Evolutionary conservation across 345 rosid genomes (phyloP).

Genomic region (Boechera retrofracta): DNA sequence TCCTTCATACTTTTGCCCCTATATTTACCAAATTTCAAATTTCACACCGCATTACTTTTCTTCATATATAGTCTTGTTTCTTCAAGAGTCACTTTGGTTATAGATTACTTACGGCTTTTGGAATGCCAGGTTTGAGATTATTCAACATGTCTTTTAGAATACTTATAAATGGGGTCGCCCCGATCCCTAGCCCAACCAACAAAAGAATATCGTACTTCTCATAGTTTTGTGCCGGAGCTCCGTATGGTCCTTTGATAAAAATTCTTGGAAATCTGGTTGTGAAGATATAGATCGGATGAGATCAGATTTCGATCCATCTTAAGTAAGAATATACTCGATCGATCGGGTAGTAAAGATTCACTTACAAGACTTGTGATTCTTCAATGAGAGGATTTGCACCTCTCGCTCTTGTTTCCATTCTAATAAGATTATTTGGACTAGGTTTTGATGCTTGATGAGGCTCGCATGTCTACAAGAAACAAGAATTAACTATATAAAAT

Average conservation of each 20-base stretch:
- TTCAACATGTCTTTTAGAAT: constrained; percentile 81
- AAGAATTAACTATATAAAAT: neutral
- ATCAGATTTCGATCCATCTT: neutral
- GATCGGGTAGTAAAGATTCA: neutral
- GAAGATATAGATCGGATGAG: neutral
- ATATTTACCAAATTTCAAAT: constrained; percentile 15
- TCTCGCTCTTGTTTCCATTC: constrained; percentile 70
- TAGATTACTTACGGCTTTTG: constrained; percentile 40
- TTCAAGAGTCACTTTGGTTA: neutral
- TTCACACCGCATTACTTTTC: neutral
- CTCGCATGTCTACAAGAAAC: constrained; percentile 64
- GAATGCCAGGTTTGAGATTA: constrained; percentile 53
- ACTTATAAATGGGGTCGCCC: constrained; percentile 96
- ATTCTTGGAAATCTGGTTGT: constrained; percentile 71
- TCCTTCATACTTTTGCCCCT: constrained; percentile 37
- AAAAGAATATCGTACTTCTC: constrained; percentile 73
- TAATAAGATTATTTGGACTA: constrained; percentile 52
- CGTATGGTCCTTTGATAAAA: constrained; percentile 83
- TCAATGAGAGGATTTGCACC: constrained; percentile 45
- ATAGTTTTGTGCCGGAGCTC: constrained; percentile 94
- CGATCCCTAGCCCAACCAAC: constrained; percentile 88
- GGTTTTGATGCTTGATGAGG: constrained; percentile 50
- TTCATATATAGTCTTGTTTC: neutral
- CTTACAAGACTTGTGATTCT: constrained; percentile 60
- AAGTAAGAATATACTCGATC: neutral